Evolutionary conservation across 176 grass and related monocot genomes (phyloP).

Genomic region (Cenchrus fungigraminus): DNA sequence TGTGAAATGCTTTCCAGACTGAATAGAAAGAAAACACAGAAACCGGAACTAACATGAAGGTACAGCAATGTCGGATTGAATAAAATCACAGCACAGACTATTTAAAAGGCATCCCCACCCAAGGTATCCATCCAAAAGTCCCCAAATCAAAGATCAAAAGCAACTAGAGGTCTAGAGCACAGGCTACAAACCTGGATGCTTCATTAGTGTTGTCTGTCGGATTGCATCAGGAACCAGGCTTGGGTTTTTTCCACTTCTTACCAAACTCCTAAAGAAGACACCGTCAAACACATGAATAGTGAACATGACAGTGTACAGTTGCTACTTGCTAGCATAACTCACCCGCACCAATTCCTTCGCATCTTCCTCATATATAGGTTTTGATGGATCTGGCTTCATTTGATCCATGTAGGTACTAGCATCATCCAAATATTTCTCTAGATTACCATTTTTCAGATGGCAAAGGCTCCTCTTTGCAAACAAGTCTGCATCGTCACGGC

Average conservation of each 20-base stretch:
- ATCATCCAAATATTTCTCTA: neutral
- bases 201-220: neutral
- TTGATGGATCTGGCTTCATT: neutral
- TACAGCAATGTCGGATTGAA: neutral
- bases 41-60: neutral
- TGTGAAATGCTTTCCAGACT: neutral
- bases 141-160: neutral
- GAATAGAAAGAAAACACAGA: neutral
- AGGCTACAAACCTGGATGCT: conserved; percentile 4
- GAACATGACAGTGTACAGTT: neutral
- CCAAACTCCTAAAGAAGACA: conserved; percentile 14
- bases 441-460: neutral
- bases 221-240: neutral
- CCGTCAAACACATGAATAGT: neutral
- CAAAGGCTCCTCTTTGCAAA: conserved; percentile 38
- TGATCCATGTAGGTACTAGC: neutral
- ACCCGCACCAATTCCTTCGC: conserved; percentile 9
- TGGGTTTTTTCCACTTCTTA: neutral
- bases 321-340: neutral
- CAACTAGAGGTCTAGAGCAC: neutral
- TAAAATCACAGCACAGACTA: neutral
- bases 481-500: neutral
- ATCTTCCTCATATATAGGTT: neutral
- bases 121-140: neutral
- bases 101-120: neutral